phyloP scores from a whole-genome alignment of 306 rosid species.

The Hippophae gyantsensis region DNA sequence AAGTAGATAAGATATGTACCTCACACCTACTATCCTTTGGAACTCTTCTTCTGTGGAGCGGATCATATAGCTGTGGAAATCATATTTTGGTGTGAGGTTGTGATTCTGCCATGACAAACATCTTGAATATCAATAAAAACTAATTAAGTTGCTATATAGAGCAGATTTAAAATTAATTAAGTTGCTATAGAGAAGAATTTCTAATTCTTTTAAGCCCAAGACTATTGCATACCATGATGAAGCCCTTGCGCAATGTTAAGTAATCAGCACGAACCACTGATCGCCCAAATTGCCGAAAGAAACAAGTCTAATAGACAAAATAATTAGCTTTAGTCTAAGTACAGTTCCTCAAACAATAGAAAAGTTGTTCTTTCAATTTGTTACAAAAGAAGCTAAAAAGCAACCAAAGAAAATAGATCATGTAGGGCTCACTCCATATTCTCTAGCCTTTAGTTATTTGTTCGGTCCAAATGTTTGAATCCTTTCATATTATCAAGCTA shows the following conservation, averaged over 20 bases:
- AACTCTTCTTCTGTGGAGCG: constrained; percentile 98
- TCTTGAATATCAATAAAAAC: constrained; percentile 11
- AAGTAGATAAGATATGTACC: constrained; percentile 32
- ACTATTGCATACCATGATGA: constrained; percentile 56
- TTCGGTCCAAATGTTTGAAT: too few relatives aligned
- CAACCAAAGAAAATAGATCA: too few relatives aligned
- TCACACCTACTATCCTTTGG: constrained; percentile 94
- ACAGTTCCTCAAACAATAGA: too few relatives aligned
- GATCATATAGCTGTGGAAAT: constrained; percentile 96
- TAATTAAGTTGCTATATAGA: not conserved
- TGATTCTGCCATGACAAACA: constrained; percentile 62
- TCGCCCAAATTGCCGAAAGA: constrained; percentile 83
- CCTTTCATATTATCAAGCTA: too few relatives aligned
- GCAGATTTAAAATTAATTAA: not conserved
- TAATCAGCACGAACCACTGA: constrained; percentile 86
- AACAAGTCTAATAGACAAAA: constrained; percentile 53
- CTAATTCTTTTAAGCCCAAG: not conserved
- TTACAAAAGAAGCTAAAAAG: too few relatives aligned
- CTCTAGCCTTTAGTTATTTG: too few relatives aligned
- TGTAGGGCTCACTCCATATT: too few relatives aligned
- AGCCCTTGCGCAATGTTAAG: constrained; percentile 86
- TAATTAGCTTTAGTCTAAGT: constrained; percentile 2
- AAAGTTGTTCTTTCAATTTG: too few relatives aligned
- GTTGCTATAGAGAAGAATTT: not conserved
- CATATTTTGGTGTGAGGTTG: constrained; percentile 61